These are phyloP conservation scores for Erucastrum elatum DNA, from an alignment of 345 rosid genomes.

Conservation along the genomic window DNA sequence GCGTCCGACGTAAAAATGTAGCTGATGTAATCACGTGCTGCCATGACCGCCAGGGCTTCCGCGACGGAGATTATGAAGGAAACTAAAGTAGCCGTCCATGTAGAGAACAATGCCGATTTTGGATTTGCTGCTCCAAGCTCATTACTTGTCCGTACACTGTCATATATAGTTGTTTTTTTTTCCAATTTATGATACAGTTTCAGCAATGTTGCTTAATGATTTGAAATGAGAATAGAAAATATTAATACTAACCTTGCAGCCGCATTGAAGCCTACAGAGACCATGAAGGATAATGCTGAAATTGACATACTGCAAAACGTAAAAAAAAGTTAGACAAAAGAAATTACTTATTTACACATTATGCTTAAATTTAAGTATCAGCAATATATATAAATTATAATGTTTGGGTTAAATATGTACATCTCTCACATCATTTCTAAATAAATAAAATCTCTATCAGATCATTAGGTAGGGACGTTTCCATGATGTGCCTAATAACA, in stretches of 20 bases:
- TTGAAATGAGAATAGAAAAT: background rate
- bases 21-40: slow-evolving; percentile 47
- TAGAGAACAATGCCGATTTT: slow-evolving; percentile 58
- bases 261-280: slow-evolving; percentile 85
- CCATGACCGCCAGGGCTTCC: slow-evolving; percentile 36
- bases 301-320: slow-evolving; percentile 52
- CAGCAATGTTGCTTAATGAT: background rate
- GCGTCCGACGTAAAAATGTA: slow-evolving; percentile 61
- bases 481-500: no score
- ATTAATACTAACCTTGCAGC: slow-evolving; percentile 65
- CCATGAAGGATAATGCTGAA: slow-evolving; percentile 65
- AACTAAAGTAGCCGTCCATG: slow-evolving; percentile 44
- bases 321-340: background rate
- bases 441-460: background rate
- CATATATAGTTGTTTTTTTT: background rate
- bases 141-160: slow-evolving; percentile 70
- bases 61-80: slow-evolving; percentile 49
- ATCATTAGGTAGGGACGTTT: background rate
- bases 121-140: slow-evolving; percentile 52
- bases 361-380: background rate
- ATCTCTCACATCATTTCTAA: background rate
- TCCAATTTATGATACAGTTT: background rate
- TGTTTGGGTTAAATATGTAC: background rate
- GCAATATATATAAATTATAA: background rate
- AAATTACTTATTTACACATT: background rate